Evolutionary conservation across 345 rosid genomes (phyloP).

Genomic region (Eucalyptus curtisii): DNA sequence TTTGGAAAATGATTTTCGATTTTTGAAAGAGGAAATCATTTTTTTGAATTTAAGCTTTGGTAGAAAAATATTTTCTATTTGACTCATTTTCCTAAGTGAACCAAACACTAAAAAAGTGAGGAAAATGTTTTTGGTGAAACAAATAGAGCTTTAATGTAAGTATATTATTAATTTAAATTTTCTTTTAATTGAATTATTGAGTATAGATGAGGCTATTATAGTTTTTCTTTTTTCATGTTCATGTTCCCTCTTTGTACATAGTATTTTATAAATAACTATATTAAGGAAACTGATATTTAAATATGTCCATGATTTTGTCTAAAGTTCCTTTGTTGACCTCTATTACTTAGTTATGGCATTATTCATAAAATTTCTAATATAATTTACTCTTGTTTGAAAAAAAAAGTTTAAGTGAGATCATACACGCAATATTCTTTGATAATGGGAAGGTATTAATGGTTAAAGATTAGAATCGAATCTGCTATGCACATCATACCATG

Average conservation of each 20-base stretch:
- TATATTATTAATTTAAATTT: background rate
- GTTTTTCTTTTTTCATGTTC: background rate
- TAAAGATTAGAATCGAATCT: background rate
- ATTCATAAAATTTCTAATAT: background rate
- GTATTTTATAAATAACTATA: background rate
- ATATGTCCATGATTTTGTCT: background rate
- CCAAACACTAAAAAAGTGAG: background rate
- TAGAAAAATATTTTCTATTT: no score
- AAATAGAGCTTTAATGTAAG: background rate
- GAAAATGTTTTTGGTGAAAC: background rate
- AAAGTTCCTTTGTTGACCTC: accelerated
- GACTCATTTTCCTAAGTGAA: background rate
- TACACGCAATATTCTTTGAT: background rate
- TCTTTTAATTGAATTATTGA: background rate
- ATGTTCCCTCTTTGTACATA: background rate
- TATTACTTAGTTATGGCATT: background rate
- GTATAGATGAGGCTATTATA: background rate
- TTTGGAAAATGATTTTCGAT: no score
- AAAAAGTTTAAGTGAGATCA: background rate
- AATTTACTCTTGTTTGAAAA: background rate
- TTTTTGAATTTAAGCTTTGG: background rate
- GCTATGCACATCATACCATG: background rate
- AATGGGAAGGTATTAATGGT: background rate
- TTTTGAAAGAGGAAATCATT: no score
- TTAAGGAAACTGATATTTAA: background rate